Evolutionary conservation across 352 stramenopile species (phyloP).

Genomic region (Saprolegnia diclina): DNA sequence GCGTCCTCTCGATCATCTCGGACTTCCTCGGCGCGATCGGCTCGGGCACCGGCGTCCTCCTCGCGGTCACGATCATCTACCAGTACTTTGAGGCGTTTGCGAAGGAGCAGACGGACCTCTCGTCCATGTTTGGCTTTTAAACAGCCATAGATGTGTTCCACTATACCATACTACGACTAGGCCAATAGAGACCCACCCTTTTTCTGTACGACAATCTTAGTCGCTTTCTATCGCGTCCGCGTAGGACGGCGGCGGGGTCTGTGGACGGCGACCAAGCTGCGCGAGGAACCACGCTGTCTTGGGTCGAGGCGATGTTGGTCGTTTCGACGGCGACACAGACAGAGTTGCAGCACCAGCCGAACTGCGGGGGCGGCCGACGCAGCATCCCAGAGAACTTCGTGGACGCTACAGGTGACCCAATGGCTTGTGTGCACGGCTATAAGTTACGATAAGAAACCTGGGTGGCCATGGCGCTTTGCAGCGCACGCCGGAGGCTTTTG

Average conservation of each 20-base stretch:
- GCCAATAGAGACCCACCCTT: not conserved
- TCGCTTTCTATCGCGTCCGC: not conserved
- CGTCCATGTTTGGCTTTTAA: slow-evolving; percentile 69
- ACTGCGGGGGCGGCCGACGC: not conserved
- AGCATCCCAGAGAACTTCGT: slow-evolving; percentile 12
- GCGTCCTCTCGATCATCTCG: slow-evolving; percentile 96
- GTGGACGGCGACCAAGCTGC: not conserved
- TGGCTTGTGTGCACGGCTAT: not conserved
- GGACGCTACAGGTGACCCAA: slow-evolving; percentile 11
- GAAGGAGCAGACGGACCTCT: slow-evolving; percentile 88
- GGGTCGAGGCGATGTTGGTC: not conserved
- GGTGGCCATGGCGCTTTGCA: slow-evolving; percentile 2
- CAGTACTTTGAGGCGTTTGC: slow-evolving; percentile 98
- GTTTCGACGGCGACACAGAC: not conserved
- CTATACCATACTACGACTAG: not conserved
- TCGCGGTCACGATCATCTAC: slow-evolving; percentile 99
- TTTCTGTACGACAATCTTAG: not conserved
- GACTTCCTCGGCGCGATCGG: slow-evolving; percentile 98
- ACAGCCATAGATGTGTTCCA: not conserved
- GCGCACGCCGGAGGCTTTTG: slow-evolving; percentile 7
- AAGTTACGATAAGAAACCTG: not conserved
- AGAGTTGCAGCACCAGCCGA: not conserved
- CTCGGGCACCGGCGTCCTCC: slow-evolving; percentile 97
- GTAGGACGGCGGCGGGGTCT: slow-evolving; percentile 2
- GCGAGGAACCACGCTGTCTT: slow-evolving; percentile 12